Evolutionary conservation across 306 rosid genomes (phyloP).

Genomic region (Glycine latifolia): DNA sequence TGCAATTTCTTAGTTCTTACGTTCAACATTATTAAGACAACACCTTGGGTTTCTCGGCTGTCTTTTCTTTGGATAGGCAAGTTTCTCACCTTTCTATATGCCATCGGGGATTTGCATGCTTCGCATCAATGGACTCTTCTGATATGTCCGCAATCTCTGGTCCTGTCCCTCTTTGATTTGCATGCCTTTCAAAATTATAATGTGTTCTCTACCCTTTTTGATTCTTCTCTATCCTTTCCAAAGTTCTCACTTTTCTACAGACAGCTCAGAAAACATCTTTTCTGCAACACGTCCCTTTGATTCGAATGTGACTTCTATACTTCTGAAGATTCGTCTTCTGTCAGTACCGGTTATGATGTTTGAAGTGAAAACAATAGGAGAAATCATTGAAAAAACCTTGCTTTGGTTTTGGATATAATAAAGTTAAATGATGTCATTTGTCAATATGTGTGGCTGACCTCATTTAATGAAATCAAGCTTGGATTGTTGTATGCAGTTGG

Average conservation of each 20-base stretch:
- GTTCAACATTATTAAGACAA: background rate
- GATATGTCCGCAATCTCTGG: background rate
- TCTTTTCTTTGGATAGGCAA: too few species aligned
- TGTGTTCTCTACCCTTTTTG: too few species aligned
- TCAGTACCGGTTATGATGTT: background rate
- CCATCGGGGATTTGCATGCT: background rate
- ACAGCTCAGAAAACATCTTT: background rate
- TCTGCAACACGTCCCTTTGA: background rate
- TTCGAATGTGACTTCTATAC: background rate
- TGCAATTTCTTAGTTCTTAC: background rate
- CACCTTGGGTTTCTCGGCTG: background rate
- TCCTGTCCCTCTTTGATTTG: too few species aligned
- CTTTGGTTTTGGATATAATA: background rate
- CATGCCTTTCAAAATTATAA: too few species aligned
- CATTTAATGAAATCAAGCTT: background rate
- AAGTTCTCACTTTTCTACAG: background rate
- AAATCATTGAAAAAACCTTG: background rate
- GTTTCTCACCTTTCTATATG: background rate
- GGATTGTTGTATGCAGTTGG: constrained; percentile 1
- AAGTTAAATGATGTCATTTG: background rate
- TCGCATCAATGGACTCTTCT: background rate
- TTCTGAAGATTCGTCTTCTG: background rate
- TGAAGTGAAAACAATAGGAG: constrained; percentile 16
- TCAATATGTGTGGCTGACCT: background rate
- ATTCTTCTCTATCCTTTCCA: too few species aligned